Conservation (phyloP, 805 yeast species). For the Nakazawaea siamensis region DNA sequence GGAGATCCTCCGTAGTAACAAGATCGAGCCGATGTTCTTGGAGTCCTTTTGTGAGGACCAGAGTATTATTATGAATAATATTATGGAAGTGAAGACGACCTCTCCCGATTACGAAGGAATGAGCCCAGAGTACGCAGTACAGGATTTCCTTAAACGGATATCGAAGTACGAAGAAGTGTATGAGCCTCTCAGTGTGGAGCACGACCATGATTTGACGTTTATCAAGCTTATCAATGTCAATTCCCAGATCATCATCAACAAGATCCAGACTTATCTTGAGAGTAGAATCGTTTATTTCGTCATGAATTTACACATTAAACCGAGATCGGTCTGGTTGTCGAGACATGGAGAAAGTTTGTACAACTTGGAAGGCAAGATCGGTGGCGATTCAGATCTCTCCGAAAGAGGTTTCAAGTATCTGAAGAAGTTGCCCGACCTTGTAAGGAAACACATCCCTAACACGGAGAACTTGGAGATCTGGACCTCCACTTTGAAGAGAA, state of each 20-base stretch:
- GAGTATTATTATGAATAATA: slow-evolving; percentile 68
- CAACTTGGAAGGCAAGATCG: slow-evolving; percentile 89
- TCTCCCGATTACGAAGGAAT: slow-evolving; percentile 72
- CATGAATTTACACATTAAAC: slow-evolving; percentile 91
- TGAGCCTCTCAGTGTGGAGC: slow-evolving; percentile 58
- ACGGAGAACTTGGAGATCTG: slow-evolving; percentile 75
- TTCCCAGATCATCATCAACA: slow-evolving; percentile 80
- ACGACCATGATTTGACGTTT: slow-evolving; percentile 65
- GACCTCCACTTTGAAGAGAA: slow-evolving; percentile 88
- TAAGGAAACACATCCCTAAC: slow-evolving; percentile 53
- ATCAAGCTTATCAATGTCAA: slow-evolving; percentile 84
- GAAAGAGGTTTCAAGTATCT: slow-evolving; percentile 84
- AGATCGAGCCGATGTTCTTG: slow-evolving; percentile 82
- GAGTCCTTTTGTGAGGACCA: slow-evolving; percentile 89
- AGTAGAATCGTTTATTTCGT: slow-evolving; percentile 91
- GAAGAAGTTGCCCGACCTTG: slow-evolving; percentile 67
- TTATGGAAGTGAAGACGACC: slow-evolving; percentile 78
- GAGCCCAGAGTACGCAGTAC: slow-evolving; percentile 63
- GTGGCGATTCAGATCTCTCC: slow-evolving; percentile 86
- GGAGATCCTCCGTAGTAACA: slow-evolving; percentile 44
- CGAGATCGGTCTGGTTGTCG: slow-evolving; percentile 86
- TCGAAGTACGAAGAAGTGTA: slow-evolving; percentile 65
- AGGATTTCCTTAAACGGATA: slow-evolving; percentile 70
- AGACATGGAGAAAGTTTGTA: slow-evolving; percentile 94
- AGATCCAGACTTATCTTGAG: slow-evolving; percentile 82